These are phyloP conservation scores for Furcasterigmium sp. DNA, from an alignment of 2,329 filamentous ascomycete species.

Conservation along the genomic window DNA sequence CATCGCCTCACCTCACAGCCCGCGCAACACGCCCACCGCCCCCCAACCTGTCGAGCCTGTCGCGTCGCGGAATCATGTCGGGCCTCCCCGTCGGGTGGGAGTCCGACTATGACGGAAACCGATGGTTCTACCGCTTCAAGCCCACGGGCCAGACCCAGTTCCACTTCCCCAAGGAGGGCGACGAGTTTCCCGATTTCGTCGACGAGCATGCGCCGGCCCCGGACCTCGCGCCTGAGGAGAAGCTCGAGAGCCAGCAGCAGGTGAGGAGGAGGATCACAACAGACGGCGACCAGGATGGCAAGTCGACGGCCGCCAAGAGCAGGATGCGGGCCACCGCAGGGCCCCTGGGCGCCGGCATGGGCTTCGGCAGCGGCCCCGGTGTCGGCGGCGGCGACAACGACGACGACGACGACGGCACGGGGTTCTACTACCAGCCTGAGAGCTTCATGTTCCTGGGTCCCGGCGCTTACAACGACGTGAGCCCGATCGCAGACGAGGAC, in stretches of 20 bases:
- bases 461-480: slow-evolving; percentile 39
- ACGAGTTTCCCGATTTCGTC: slow-evolving; percentile 52
- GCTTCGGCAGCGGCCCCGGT: slow-evolving; percentile 12
- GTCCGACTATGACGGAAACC: slow-evolving; percentile 49
- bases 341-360: slow-evolving; percentile 12
- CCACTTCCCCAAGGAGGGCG: slow-evolving; percentile 50
- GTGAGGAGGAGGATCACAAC: slow-evolving; percentile 28
- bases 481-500: slow-evolving; percentile 34
- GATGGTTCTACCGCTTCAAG: slow-evolving; percentile 55
- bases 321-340: slow-evolving; percentile 15
- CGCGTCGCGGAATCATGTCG: slow-evolving; percentile 22
- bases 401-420: slow-evolving; percentile 24
- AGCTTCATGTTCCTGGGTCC: slow-evolving; percentile 49
- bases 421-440: slow-evolving; percentile 44
- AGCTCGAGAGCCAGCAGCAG: slow-evolving; percentile 46
- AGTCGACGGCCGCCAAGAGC: not conserved
- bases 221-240: slow-evolving; percentile 45
- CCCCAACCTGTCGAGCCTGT: too few species aligned
- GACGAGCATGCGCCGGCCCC: slow-evolving; percentile 26
- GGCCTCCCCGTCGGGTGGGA: slow-evolving; percentile 50
- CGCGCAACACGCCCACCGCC: too few species aligned
- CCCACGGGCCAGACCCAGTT: slow-evolving; percentile 50
- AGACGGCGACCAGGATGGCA: slow-evolving; percentile 1
- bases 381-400: slow-evolving; percentile 20
- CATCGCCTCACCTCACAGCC: too few species aligned